Conservation (phyloP, 106 monocot species). For the Hemerocallis citrina region DNA sequence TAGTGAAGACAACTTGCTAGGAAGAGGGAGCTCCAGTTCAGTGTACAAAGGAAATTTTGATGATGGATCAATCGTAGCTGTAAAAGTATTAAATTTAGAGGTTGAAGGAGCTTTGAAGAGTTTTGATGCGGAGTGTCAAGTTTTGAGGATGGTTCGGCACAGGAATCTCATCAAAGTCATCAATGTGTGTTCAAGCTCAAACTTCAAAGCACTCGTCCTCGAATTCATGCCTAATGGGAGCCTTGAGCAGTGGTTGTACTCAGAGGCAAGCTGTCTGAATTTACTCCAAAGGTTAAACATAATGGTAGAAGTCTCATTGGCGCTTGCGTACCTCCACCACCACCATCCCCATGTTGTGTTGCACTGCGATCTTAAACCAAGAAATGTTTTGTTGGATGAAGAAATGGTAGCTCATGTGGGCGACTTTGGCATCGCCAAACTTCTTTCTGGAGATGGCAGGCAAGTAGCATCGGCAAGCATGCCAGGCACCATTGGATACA, state of each 20-base stretch:
- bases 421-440: slow-evolving; percentile 11
- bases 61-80: neutral
- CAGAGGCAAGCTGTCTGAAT: neutral
- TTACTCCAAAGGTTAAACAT: slow-evolving; percentile 14
- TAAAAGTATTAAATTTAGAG: slow-evolving; percentile 12
- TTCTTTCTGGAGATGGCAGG: neutral
- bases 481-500: slow-evolving; percentile 1
- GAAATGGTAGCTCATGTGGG: neutral
- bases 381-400: too few relatives aligned
- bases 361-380: too few relatives aligned
- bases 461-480: neutral
- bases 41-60: slow-evolving; percentile 6
- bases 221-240: slow-evolving; percentile 26
- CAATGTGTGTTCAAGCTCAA: neutral
- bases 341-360: slow-evolving; percentile 4
- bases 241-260: slow-evolving; percentile 13
- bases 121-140: too few relatives aligned
- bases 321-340: slow-evolving; percentile 12
- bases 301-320: slow-evolving; percentile 8
- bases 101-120: slow-evolving; percentile 3
- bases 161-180: neutral
- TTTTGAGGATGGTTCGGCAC: too few relatives aligned
- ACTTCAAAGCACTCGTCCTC: slow-evolving; percentile 6
- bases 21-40: neutral
- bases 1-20: neutral